phyloP scores from a whole-genome alignment of 768 basidiomycete species.

The Hygrophoropsis aurantiaca region DNA sequence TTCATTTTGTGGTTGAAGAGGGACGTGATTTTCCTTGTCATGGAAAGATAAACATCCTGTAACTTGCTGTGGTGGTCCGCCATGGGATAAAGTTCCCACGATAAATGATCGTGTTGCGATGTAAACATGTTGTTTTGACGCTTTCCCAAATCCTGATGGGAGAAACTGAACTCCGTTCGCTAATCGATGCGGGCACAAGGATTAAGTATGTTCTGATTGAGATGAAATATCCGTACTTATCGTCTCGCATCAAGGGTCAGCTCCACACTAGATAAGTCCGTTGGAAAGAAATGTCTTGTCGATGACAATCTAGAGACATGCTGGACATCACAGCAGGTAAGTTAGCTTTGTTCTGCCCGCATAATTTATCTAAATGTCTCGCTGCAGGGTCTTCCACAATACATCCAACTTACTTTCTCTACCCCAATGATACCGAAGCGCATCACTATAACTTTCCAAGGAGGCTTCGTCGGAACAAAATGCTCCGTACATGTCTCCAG shows the following conservation, averaged over 20 bases:
- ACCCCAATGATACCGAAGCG: conserved; percentile 52
- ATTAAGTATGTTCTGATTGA: conserved; percentile 44
- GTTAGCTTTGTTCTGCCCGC: conserved; percentile 3
- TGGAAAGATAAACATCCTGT: no score
- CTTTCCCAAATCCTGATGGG: no score
- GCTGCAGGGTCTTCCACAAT: conserved; percentile 74
- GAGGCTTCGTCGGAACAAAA: conserved; percentile 76
- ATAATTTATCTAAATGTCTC: not conserved
- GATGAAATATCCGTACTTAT: not conserved
- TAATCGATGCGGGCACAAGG: conserved; percentile 43
- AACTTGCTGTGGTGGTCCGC: no score
- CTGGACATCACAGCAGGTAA: conserved; percentile 81
- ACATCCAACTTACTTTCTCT: conserved; percentile 62
- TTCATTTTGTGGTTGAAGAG: not conserved
- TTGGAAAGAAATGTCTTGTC: conserved; percentile 66
- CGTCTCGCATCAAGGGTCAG: conserved; percentile 56
- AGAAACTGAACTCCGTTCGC: conserved; percentile 20
- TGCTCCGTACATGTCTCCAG: conserved; percentile 49
- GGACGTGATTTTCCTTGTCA: no score
- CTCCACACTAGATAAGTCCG: conserved; percentile 74
- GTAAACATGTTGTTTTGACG: no score
- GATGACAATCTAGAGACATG: conserved; percentile 78
- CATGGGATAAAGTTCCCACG: no score
- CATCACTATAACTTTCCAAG: conserved; percentile 74
- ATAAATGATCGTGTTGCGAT: no score